Base-by-base conservation (phyloP, 495 filamentous ascomycete species). In the Aspergillus mulundensis region DNA sequence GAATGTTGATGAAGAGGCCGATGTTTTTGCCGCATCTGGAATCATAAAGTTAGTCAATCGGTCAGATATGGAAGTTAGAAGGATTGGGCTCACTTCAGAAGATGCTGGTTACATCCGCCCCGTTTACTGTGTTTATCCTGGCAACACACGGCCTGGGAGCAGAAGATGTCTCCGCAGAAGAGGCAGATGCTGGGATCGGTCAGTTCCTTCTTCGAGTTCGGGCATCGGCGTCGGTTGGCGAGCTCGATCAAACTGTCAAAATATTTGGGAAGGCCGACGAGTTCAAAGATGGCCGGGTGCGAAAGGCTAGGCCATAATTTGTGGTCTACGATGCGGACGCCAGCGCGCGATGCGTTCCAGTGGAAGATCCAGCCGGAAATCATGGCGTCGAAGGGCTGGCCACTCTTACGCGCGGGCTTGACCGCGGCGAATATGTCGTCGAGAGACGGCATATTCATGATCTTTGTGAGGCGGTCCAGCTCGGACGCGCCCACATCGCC, bases 101-200 rank as follows among this genome's bases (percentile, higher is more conserved):
- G 81, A 69, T 97, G 94, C 72, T 91, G 88, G 70, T 91, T 89
- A 59, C 88, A 93, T 15, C 94, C 95, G 47, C 95, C 94, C 56
- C 87, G 76, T 56, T 82, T 78, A 50, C 83, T 80, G 57, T 82
- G 77, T 47, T 83, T 80, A 58, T 83, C 85, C 66, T 85, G 81
- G 68, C 94, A 99, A 72, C 94, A 99, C 24, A 91, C 85, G 23
- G 87, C 89, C 72, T 99, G 94, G 16, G 88, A 88, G 74, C 94
- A 99, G 69, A 96, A 92, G 30, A 99, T 87, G 8, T 92, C 92
- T 6, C 93, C 94, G 63, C 94, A 99, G 75, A 96, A 94, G 14
- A 99, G 80, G 65, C 94, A 99, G 41, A 99, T 82, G 56, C 82
- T 86, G 1, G 94, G 90, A 68, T 99, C 95, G 10, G 83, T 85